phyloP scores from a whole-genome alignment of 768 basidiomycete genomes.

The Lentinus tigrinus region DNA sequence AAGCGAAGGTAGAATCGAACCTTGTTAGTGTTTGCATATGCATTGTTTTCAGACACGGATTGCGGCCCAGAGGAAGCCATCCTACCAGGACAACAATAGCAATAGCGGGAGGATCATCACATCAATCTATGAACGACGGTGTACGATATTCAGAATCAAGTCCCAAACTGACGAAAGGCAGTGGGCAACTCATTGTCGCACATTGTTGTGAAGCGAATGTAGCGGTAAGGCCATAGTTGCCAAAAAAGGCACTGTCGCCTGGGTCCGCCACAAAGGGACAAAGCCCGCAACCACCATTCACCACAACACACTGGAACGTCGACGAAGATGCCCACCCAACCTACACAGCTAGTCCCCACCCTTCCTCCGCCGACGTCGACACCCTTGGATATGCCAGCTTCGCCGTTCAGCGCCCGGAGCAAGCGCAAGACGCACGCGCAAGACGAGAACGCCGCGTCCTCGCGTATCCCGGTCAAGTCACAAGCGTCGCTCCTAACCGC shows the following conservation, averaged over 20 bases:
- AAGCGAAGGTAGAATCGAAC: background rate
- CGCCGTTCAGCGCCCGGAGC: conserved; percentile 1
- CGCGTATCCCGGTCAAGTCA: conserved; percentile 1
- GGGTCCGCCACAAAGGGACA: conserved; percentile 1
- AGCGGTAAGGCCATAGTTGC: background rate
- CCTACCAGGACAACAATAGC: background rate
- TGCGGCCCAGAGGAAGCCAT: background rate
- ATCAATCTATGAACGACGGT: background rate
- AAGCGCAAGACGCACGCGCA: conserved; percentile 10
- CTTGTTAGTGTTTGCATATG: background rate
- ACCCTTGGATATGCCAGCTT: background rate
- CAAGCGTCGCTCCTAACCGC: background rate
- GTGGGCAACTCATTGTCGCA: background rate
- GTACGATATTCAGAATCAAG: background rate
- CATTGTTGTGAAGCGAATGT: background rate
- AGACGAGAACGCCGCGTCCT: conserved; percentile 10
- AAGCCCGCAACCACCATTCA: background rate
- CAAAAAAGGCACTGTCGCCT: background rate
- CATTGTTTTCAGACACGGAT: background rate
- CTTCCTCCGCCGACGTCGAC: conserved; percentile 3
- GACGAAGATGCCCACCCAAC: conserved; percentile 1
- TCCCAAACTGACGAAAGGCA: background rate
- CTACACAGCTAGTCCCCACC: background rate
- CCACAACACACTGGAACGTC: conserved; percentile 1
- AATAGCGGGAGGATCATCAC: conserved; percentile 4